Conservation (phyloP, 179 eudicot genomes). For the Beta macrorhiza region DNA sequence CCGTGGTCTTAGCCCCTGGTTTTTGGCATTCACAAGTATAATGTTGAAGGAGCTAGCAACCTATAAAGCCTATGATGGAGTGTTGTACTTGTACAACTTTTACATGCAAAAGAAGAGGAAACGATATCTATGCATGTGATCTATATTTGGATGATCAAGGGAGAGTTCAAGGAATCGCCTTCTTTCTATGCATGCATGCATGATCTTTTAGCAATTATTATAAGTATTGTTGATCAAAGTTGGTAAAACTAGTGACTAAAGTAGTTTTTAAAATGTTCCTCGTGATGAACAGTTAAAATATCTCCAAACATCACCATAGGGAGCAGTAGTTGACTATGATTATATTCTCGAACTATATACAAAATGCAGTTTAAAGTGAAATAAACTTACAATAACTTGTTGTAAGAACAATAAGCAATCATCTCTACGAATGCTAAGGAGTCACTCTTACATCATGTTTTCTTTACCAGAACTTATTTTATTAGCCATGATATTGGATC, state of each 20-base stretch:
- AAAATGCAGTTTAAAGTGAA: too few species aligned
- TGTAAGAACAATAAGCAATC: too few species aligned
- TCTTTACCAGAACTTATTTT: too few species aligned
- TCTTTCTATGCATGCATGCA: background rate
- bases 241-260: background rate
- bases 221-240: background rate
- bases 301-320: background rate
- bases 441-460: too few species aligned
- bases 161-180: constrained; percentile 4
- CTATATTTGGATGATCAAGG: background rate
- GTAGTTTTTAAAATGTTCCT: background rate
- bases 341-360: too few species aligned
- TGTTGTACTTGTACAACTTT: background rate
- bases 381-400: too few species aligned
- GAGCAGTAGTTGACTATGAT: too few species aligned
- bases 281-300: constrained; percentile 17
- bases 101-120: background rate
- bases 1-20: constrained; percentile 1
- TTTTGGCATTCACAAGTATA: constrained; percentile 12
- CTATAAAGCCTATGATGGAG: background rate
- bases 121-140: background rate
- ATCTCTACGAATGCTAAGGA: too few species aligned
- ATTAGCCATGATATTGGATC: too few species aligned
- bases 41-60: background rate
- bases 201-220: background rate